These are phyloP conservation scores for Ustilago esculenta DNA, from an alignment of 1,284 basidiomycete species.

Conservation along the genomic window DNA sequence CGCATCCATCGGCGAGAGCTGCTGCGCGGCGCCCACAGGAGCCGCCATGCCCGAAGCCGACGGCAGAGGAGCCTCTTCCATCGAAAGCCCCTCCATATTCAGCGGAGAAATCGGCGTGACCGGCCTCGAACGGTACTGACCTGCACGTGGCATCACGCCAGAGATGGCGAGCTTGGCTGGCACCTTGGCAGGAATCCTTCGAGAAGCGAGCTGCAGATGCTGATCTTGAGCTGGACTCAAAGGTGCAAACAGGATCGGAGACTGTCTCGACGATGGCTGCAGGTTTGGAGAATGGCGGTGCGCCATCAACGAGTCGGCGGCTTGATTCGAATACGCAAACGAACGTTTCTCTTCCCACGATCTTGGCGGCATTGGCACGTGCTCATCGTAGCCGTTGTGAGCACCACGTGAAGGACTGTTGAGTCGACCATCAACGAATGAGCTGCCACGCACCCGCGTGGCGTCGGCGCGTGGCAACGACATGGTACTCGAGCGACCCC, in stretches of 20 bases:
- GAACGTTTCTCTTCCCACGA: conserved; percentile 31
- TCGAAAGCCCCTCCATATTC: conserved; percentile 45
- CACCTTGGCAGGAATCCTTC: conserved; percentile 3
- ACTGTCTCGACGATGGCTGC: conserved; percentile 19
- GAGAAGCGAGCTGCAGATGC: conserved; percentile 1
- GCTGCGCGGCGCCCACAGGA: conserved; percentile 9
- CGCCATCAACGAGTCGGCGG: conserved; percentile 2
- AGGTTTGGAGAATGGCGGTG: conserved; percentile 17
- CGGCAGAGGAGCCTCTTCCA: conserved; percentile 37
- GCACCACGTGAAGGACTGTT: conserved; percentile 19
- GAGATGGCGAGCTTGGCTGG: conserved; percentile 8
- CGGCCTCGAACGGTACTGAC: conserved; percentile 27
- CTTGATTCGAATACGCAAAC: conserved; percentile 1
- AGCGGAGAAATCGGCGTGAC: conserved; percentile 51
- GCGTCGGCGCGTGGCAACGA: conserved; percentile 30
- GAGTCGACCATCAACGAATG: conserved; percentile 17
- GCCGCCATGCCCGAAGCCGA: conserved; percentile 38
- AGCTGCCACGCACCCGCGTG: conserved; percentile 14
- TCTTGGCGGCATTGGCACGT: conserved; percentile 19
- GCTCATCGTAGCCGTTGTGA: conserved; percentile 21
- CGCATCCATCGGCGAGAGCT: conserved; percentile 25
- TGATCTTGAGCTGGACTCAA: conserved; percentile 32
- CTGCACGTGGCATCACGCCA: conserved; percentile 10
- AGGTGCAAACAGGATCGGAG: conserved; percentile 49
- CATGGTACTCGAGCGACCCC: conserved; percentile 46